Percentiles rank a stretch among this genome's conserved stretches.
These are phyloP conservation scores for Rubia yunnanensis DNA, from an alignment of 257 asterid genomes.

Conservation along the genomic window DNA sequence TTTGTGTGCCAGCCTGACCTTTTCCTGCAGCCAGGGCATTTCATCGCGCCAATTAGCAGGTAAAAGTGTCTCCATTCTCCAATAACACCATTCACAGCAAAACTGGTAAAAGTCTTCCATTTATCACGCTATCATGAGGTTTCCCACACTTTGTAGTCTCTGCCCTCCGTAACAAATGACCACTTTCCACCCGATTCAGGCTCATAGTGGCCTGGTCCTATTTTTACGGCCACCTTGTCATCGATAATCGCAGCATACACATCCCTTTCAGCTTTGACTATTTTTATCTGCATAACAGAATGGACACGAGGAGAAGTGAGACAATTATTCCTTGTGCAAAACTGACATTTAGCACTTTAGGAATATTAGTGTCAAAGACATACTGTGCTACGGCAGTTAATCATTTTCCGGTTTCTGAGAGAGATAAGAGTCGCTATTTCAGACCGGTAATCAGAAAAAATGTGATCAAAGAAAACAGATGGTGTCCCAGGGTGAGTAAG, in stretches of 20 bases:
- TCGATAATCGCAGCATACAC: constrained; percentile 83
- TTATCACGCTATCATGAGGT: constrained; percentile 19
- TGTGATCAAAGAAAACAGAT: constrained; percentile 82
- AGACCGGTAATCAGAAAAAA: constrained; percentile 49
- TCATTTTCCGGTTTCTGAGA: constrained; percentile 63
- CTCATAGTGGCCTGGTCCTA: constrained; percentile 86
- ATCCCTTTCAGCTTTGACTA: constrained; percentile 77
- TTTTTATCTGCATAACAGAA: constrained; percentile 39
- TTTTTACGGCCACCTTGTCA: constrained; percentile 73
- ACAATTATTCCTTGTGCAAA: not conserved
- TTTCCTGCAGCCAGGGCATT: not conserved
- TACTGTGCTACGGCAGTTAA: constrained; percentile 83
- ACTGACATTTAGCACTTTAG: not conserved
- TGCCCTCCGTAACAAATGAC: constrained; percentile 63
- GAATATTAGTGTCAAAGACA: constrained; percentile 22
- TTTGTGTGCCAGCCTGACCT: not conserved
- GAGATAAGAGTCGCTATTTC: constrained; percentile 52
- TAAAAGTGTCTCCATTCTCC: not conserved
- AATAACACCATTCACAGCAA: not conserved
- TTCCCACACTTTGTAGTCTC: constrained; percentile 80
- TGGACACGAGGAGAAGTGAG: not conserved
- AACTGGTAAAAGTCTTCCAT: constrained; percentile 7
- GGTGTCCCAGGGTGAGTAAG: constrained; percentile 94
- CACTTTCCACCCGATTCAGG: constrained; percentile 50
- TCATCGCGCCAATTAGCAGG: not conserved